Evolutionary conservation across 2,329 filamentous ascomycete genomes (phyloP).

Genomic region (Talaromyces albobiverticillius): DNA sequence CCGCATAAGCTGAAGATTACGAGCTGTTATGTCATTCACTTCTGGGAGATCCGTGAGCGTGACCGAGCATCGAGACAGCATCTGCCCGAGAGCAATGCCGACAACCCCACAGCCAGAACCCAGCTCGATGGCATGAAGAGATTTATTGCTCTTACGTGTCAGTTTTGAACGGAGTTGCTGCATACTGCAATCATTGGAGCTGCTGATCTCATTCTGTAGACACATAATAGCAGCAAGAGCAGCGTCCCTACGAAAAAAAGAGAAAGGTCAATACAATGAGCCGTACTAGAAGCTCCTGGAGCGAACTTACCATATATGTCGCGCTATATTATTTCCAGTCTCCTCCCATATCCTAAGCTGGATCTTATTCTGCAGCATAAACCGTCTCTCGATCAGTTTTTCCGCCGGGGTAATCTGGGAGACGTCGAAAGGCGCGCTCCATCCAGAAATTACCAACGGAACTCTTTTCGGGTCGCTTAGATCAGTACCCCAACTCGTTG

Average conservation of each 20-base stretch:
- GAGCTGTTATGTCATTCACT: conserved; percentile 58
- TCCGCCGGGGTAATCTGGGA: conserved; percentile 42
- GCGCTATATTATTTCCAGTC: conserved; percentile 68
- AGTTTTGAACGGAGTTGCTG: conserved; percentile 25
- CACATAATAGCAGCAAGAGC: conserved; percentile 57
- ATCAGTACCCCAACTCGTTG: conserved; percentile 17
- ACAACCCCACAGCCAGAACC: conserved; percentile 69
- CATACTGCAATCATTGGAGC: conserved; percentile 20
- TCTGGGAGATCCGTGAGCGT: conserved; percentile 65
- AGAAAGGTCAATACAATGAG: conserved; percentile 15
- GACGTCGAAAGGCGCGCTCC: conserved; percentile 49
- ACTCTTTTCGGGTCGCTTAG: conserved; percentile 23
- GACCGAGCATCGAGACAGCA: conserved; percentile 52
- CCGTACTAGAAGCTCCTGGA: background rate
- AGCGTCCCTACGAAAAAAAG: conserved; percentile 49
- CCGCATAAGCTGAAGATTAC: conserved; percentile 51
- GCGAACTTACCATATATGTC: conserved; percentile 62
- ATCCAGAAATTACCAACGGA: conserved; percentile 55
- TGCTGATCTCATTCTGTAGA: conserved; percentile 44
- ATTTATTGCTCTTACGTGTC: conserved; percentile 21
- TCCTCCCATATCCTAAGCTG: conserved; percentile 62
- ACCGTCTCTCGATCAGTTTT: conserved; percentile 55
- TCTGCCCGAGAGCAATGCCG: conserved; percentile 59
- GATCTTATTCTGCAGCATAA: conserved; percentile 41
- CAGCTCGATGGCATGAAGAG: conserved; percentile 59